Percentiles rank a stretch among this genome's conserved stretches.
Evolutionary conservation across 305 asterid species (phyloP).

Genomic region (Rubia occidens): DNA sequence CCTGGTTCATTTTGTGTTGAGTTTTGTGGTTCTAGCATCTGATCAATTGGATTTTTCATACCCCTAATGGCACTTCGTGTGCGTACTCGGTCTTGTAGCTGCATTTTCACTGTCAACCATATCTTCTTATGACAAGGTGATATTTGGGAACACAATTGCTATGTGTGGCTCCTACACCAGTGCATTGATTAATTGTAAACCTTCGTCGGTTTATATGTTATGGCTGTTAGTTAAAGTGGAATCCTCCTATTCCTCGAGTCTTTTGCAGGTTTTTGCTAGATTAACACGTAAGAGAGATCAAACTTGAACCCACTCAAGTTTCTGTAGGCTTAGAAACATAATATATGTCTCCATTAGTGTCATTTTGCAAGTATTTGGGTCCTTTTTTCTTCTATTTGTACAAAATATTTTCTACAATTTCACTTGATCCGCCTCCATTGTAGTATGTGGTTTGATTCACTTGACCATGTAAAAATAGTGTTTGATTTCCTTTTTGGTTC

Average conservation of each 20-base stretch:
- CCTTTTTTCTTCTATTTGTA: not conserved
- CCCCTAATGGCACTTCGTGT: not conserved
- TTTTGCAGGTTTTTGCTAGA: too few relatives aligned
- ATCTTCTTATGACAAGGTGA: not conserved
- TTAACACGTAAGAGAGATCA: too few relatives aligned
- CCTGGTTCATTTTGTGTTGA: not conserved
- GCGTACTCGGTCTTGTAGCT: not conserved
- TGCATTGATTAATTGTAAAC: too few relatives aligned
- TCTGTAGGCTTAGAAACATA: too few relatives aligned
- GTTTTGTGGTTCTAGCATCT: not conserved
- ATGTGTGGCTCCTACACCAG: too few relatives aligned
- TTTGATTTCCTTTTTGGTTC: constrained; percentile 14
- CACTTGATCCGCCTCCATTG: not conserved
- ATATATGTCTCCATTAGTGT: not conserved
- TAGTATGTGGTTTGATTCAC: too few relatives aligned
- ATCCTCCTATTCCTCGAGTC: too few relatives aligned
- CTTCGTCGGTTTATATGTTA: too few relatives aligned
- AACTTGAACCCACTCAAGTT: too few relatives aligned
- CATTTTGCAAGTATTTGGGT: not conserved
- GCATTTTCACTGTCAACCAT: not conserved
- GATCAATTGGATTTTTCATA: not conserved
- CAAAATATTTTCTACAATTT: not conserved
- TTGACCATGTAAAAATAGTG: too few relatives aligned
- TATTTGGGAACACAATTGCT: not conserved
- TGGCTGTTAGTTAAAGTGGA: too few relatives aligned